phyloP scores from a whole-genome alignment of 345 rosid genomes.

The Syzygium grande region DNA sequence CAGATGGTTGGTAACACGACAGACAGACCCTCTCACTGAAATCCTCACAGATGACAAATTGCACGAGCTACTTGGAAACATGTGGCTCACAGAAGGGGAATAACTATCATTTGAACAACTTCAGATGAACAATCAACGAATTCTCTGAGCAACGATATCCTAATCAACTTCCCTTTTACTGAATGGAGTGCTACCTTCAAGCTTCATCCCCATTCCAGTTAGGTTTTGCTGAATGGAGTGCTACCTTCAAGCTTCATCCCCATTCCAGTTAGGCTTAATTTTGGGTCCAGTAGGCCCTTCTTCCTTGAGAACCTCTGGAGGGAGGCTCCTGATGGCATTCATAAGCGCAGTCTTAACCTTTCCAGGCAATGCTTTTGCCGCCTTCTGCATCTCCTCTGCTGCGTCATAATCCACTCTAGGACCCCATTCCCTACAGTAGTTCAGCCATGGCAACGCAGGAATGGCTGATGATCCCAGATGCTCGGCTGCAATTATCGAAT shows the following conservation, averaged over 20 bases:
- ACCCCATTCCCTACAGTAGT: conserved; percentile 14
- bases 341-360: background rate
- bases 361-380: background rate
- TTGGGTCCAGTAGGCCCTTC: conserved; percentile 17
- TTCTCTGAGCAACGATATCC: background rate
- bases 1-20: background rate
- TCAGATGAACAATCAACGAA: background rate
- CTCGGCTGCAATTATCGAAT: conserved; percentile 3
- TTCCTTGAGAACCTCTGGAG: conserved; percentile 8
- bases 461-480: conserved; percentile 3
- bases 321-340: background rate
- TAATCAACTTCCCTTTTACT: background rate
- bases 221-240: background rate
- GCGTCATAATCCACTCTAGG: conserved; percentile 6
- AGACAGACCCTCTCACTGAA: background rate
- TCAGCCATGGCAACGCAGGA: conserved; percentile 4
- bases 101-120: background rate
- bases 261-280: conserved; percentile 8
- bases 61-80: background rate
- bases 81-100: background rate
- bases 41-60: background rate
- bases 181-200: background rate
- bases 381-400: conserved; percentile 5
- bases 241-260: conserved; percentile 8
- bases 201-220: conserved; percentile 15